Base-by-base conservation (phyloP, 2,329 filamentous ascomycete species). In the Fusarium transvaalense region DNA sequence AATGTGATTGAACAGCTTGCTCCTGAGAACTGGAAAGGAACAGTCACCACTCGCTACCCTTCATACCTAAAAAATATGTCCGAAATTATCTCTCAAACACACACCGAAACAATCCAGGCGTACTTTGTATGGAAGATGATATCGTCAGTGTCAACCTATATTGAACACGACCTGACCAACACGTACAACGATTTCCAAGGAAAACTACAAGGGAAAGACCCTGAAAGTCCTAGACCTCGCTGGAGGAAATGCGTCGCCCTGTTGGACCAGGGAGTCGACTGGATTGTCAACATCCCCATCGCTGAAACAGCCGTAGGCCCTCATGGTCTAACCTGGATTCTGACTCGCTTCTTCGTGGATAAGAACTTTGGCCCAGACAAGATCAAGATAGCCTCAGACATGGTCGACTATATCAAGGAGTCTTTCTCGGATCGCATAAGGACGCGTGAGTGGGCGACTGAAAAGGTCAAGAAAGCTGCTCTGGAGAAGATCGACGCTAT, bases 271-370 rank as follows among this genome's bases (percentile, higher is more conserved):
- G 68, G 67, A 4, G 61, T 59, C 9, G 32, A 25, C 15, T 71
- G 64, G 66, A 38, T 68, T 14, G 7, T 51, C 15, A 27, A 17
- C 10, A 51, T 23, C 9, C 3, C n/a, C 13, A 6, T 27, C 7
- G 46, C 46, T 21, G 53, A 32, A 9, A 6, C 6, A 14, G 10
- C 25, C 4, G 31, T 60, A 4, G 43, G 43, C 7, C 57, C 61
- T 9, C 45, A 51, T 23, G 84, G 85, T 7, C 76, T 92, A 23
- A 86, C 86, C 4, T 92, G 90, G 89, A 89, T 91, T 48, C 79
- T 92, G 17, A 90, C 89, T 73, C 86, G 89, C 23, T 92, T 92
- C 79, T 93, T 89, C 66, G 83, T 92, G 3, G 86, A 92, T 64
- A 87, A 87, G 48, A 85, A 89, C 2, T 93, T 92, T 72, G 88